Evolutionary conservation across 495 filamentous ascomycete genomes (phyloP), one percentile per base, ranked within the genome.

Genomic region (Penicillium longicatenatum): DNA sequence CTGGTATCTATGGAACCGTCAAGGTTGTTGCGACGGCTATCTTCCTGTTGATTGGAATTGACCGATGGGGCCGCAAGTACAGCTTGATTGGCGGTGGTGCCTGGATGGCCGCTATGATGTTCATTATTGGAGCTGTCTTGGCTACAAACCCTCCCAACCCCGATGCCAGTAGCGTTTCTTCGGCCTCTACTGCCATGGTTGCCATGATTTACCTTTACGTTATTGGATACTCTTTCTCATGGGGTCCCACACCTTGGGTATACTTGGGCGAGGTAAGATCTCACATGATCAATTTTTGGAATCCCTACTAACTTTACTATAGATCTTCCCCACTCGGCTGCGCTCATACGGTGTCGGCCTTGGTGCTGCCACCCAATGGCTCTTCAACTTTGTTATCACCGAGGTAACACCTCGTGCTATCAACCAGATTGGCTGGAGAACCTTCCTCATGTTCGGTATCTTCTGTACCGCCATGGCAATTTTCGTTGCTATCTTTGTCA

Each of bases 71-170:
- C 9, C 80, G 89, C 4, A 82, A 86, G 35, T 77, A 82, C 31
- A 84, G 83, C 60, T 75, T 94, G 37, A 77, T 91, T 54, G 86
- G 82, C 70, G 91, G 89, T 17, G 84, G 81, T 4, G 79, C 86
- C 37, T 88, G 84, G 35, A 88, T 88, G 76, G 82, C 79, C 7
- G 65, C 79, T 11, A 81, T 82, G 68, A 91, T 91, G 85, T 86
- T 89, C 65, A 89, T 92, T 64, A 87, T 92, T 58, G 89, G 89
- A n/a, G 79, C 91, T 30, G 89, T 92, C 14, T 52, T 79, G 45
- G 73, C 69, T 6, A 75, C 71, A 7, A 50, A 82, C 44, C 79
- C 78, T 0, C 77, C 77, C 2, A 54, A 73, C n/a, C 21, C 66
- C 0, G 50, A 66, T 2, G 42, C 61, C 0, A 62, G 57, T 8